Percentiles rank a stretch among this genome's conserved stretches.
Evolutionary conservation across 768 basidiomycete genomes (phyloP).

Genomic region (Cytidiella melzeri): DNA sequence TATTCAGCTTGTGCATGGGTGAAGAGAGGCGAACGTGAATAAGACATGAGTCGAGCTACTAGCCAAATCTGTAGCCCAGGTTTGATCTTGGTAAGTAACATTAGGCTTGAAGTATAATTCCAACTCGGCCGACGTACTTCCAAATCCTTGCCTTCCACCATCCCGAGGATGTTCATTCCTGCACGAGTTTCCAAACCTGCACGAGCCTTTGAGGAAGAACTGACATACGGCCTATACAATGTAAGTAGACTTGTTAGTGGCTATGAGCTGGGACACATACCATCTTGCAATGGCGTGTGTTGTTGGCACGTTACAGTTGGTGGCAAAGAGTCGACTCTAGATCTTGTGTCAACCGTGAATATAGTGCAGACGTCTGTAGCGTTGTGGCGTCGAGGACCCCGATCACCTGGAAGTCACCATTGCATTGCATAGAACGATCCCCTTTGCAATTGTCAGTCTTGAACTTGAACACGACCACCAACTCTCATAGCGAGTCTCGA

Average conservation of each 20-base stretch:
- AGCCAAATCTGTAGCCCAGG: conserved; percentile 15
- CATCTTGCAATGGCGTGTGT: not conserved
- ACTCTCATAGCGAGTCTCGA: too few relatives aligned
- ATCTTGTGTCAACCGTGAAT: not conserved
- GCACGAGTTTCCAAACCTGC: conserved; percentile 61
- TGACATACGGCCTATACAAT: conserved; percentile 46
- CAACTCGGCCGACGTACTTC: conserved; percentile 41
- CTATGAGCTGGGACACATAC: not conserved
- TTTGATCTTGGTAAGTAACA: conserved; percentile 14
- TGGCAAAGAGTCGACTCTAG: not conserved
- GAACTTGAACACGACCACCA: too few relatives aligned
- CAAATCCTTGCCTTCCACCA: conserved; percentile 35
- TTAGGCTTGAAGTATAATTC: not conserved
- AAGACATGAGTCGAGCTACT: conserved; percentile 7
- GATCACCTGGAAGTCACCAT: not conserved
- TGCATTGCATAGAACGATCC: too few relatives aligned
- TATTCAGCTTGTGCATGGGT: conserved; percentile 1
- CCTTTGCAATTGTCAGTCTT: not conserved
- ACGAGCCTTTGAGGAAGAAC: conserved; percentile 57
- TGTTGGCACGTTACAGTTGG: not conserved
- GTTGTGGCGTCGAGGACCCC: not conserved
- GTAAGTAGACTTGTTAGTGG: not conserved
- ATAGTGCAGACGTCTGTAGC: not conserved
- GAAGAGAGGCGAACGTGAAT: conserved; percentile 20
- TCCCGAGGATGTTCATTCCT: conserved; percentile 57